Percentiles rank a stretch among this genome's conserved stretches.
These are phyloP conservation scores for Populus trichocarpa DNA, from an alignment of 441 rosid species.

Conservation along the genomic window DNA sequence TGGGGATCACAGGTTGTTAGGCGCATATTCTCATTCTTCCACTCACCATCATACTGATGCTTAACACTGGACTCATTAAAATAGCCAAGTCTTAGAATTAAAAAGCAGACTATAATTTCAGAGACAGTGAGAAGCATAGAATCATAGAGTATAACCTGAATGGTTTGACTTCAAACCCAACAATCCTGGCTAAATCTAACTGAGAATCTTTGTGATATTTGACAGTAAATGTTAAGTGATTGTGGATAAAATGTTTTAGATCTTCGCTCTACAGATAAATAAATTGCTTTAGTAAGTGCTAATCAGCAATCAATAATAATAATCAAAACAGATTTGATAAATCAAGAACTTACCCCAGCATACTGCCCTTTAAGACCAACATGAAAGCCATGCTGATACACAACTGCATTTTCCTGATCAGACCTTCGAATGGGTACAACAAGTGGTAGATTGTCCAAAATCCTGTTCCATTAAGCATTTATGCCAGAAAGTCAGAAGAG, in stretches of 20 bases:
- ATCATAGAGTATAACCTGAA: slow-evolving; percentile 49
- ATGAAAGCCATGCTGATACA: slow-evolving; percentile 81
- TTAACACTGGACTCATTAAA: slow-evolving; percentile 54
- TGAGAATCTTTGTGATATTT: slow-evolving; percentile 65
- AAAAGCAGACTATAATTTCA: not conserved
- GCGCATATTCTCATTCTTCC: slow-evolving; percentile 68
- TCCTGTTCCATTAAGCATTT: slow-evolving; percentile 48
- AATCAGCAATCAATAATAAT: not conserved
- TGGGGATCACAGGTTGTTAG: slow-evolving; percentile 87
- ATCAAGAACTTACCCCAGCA: slow-evolving; percentile 56
- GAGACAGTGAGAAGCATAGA: not conserved
- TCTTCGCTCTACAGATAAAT: slow-evolving; percentile 56
- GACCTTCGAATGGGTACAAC: slow-evolving; percentile 65
- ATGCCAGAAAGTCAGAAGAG: not conserved
- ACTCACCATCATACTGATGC: slow-evolving; percentile 79
- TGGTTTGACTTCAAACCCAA: slow-evolving; percentile 92
- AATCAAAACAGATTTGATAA: slow-evolving; percentile 7
- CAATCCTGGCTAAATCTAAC: slow-evolving; percentile 66
- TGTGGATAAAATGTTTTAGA: slow-evolving; percentile 79
- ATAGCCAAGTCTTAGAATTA: slow-evolving; percentile 9
- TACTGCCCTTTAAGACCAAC: slow-evolving; percentile 82
- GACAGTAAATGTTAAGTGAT: slow-evolving; percentile 75
- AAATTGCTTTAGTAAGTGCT: slow-evolving; percentile 10
- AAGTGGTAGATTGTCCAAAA: slow-evolving; percentile 92
- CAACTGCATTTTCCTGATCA: slow-evolving; percentile 54